Base-by-base conservation (phyloP, 2,329 filamentous ascomycete species). In the Talaromyces sp. region DNA sequence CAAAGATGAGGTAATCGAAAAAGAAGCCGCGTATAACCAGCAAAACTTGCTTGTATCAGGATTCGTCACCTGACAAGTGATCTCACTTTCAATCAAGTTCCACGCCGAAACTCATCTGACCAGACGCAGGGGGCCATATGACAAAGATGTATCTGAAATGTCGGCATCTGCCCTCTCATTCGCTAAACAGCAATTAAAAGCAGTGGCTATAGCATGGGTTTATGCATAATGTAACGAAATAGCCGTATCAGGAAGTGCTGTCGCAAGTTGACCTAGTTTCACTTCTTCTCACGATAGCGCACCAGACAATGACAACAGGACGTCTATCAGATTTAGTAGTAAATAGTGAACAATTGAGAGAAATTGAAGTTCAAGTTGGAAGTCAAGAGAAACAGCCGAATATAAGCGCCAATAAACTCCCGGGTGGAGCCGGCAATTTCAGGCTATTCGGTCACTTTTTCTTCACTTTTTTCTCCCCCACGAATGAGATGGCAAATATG, bases 361-460 rank as follows among this genome's bases (percentile, higher is more conserved):
- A 19, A 52, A 16, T 52, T 33, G 48, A 16, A 8, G 11, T 52
- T 52, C 24, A 19, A 56, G 6, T 35, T 16, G 0, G n/a, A 39
- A 24, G 19, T 37, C 31, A 13, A 37, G 35, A 13, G 35, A 37
- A 37, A 37, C 45, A 58, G 57, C 65, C 54, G 48, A 62, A 41
- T 22, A 27, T 52, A 52, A 59, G 56, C 43, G 56, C 41, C 39
- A 19, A 57, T 56, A 67, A 63, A 22, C 47, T 68, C n/a, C 41
- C 60, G 60, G 60, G 35, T 62, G 13, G 14, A 62, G 13, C 24
- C 60, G 60, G 60, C n/a, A 41, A 62, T 54, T 10, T 54, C 47
- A 31, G 60, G 47, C 35, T 54, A 41, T 54, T 43, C 43, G 27
- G 27, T n/a, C 24, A 14, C 11, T 41, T 54, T 43, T 47, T 22